Conservation (phyloP, 441 rosid genomes). For the Syzygium syzygioides region DNA sequence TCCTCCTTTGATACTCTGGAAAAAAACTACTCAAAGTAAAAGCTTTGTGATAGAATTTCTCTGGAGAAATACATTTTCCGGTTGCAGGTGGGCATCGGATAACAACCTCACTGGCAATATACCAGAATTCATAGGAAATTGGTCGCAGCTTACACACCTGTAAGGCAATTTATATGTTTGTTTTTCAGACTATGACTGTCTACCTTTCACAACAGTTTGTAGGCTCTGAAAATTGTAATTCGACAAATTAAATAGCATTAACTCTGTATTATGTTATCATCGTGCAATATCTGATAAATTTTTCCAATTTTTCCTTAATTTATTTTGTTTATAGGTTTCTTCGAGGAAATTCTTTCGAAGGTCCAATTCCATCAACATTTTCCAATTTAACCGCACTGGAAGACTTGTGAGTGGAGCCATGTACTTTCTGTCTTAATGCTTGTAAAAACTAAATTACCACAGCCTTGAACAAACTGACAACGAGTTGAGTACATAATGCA, state of each 20-base stretch:
- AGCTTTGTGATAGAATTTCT: background rate
- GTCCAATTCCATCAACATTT: constrained; percentile 23
- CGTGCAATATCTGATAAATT: background rate
- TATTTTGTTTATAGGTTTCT: constrained; percentile 4
- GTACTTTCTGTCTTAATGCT: background rate
- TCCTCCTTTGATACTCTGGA: background rate
- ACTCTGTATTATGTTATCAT: background rate
- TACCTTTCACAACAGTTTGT: background rate
- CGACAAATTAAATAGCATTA: background rate
- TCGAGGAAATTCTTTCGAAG: constrained; percentile 26
- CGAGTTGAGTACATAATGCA: constrained; percentile 6
- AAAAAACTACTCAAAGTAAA: background rate
- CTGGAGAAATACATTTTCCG: background rate
- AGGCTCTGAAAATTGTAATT: background rate
- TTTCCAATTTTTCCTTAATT: constrained; percentile 4
- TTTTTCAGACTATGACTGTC: background rate
- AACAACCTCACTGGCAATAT: constrained; percentile 10
- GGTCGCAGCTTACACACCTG: constrained; percentile 9
- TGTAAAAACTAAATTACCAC: background rate
- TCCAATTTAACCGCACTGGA: constrained; percentile 6
- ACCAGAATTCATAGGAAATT: constrained; percentile 21
- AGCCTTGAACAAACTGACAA: background rate
- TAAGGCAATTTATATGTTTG: background rate
- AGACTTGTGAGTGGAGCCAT: constrained; percentile 15
- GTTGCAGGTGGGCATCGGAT: constrained; percentile 5